Conservation (phyloP, 2,329 filamentous ascomycete species). For the Penicillium capsulatum region DNA sequence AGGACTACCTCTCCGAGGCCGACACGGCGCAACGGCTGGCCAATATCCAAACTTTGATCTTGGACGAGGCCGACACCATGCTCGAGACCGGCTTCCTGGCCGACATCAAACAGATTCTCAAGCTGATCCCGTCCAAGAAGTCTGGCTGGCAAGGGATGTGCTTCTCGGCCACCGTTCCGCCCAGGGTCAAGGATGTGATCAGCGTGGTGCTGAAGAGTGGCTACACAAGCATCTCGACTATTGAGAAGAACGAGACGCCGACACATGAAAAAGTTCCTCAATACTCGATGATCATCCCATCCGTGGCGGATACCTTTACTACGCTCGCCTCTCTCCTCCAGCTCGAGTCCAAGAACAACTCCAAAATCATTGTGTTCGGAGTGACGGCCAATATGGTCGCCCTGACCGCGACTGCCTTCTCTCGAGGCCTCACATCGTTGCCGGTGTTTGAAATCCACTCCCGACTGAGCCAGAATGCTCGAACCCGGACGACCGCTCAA, state of each 20-base stretch:
- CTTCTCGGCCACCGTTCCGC: slow-evolving; percentile 86
- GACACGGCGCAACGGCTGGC: slow-evolving; percentile 42
- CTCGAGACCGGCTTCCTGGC: slow-evolving; percentile 44
- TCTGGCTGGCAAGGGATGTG: slow-evolving; percentile 57
- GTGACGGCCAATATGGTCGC: slow-evolving; percentile 41
- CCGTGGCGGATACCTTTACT: slow-evolving; percentile 44
- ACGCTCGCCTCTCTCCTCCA: slow-evolving; percentile 45
- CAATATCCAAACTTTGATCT: slow-evolving; percentile 48
- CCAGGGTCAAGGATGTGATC: slow-evolving; percentile 73
- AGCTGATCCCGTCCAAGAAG: slow-evolving; percentile 49
- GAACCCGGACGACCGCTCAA: slow-evolving; percentile 55
- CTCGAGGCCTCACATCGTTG: slow-evolving; percentile 30
- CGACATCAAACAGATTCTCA: slow-evolving; percentile 51
- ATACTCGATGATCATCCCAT: slow-evolving; percentile 44
- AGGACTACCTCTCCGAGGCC: slow-evolving; percentile 46
- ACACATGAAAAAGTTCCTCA: slow-evolving; percentile 60
- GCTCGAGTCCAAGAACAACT: slow-evolving; percentile 44
- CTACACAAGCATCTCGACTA: slow-evolving; percentile 84
- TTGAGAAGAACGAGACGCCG: slow-evolving; percentile 69
- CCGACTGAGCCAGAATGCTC: slow-evolving; percentile 63
- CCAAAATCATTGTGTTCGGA: slow-evolving; percentile 52
- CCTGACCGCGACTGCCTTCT: slow-evolving; percentile 57
- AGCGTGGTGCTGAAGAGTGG: slow-evolving; percentile 55
- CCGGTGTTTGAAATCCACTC: slow-evolving; percentile 66
- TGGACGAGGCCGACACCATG: slow-evolving; percentile 41